These are phyloP conservation scores for Leccinum variicolor DNA, from an alignment of 768 basidiomycete genomes.

Conservation along the genomic window DNA sequence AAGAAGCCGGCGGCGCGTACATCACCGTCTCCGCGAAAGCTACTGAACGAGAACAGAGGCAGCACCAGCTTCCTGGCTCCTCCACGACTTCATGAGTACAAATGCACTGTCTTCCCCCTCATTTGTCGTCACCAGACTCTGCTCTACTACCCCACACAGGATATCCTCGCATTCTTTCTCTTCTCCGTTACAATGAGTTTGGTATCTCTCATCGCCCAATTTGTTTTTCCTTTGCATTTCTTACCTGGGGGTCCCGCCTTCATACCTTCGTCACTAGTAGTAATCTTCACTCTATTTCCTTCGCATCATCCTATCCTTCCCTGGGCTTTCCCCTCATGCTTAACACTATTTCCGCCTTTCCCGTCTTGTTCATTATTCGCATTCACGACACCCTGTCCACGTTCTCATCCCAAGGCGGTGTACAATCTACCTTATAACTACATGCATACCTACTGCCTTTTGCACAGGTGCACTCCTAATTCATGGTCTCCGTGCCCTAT, in stretches of 20 bases:
- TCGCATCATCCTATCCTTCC: constrained; percentile 29
- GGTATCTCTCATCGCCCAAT: constrained; percentile 21
- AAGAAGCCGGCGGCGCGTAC: constrained; percentile 82
- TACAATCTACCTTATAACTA: constrained; percentile 36
- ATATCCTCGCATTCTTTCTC: constrained; percentile 24
- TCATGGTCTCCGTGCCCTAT: constrained; percentile 18
- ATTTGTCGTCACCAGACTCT: constrained; percentile 20
- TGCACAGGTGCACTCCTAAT: constrained; percentile 31
- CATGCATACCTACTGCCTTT: constrained; percentile 32
- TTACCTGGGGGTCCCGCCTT: constrained; percentile 15
- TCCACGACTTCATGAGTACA: constrained; percentile 28
- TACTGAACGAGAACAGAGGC: constrained; percentile 55
- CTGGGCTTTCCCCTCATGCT: constrained; percentile 24
- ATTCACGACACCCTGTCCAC: constrained; percentile 24
- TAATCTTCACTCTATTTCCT: constrained; percentile 28
- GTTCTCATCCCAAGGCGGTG: constrained; percentile 25
- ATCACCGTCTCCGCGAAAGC: constrained; percentile 82
- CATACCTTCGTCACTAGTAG: constrained; percentile 29
- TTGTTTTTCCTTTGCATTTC: constrained; percentile 21
- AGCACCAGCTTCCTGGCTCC: constrained; percentile 23
- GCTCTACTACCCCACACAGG: constrained; percentile 25
- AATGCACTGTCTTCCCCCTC: constrained; percentile 12
- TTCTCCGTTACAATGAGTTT: constrained; percentile 17
- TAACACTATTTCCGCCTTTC: constrained; percentile 20
- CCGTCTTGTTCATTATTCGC: constrained; percentile 24